phyloP scores from a whole-genome alignment of 1,139 yeast species.

The Hemisphaericaspora subhashii region DNA sequence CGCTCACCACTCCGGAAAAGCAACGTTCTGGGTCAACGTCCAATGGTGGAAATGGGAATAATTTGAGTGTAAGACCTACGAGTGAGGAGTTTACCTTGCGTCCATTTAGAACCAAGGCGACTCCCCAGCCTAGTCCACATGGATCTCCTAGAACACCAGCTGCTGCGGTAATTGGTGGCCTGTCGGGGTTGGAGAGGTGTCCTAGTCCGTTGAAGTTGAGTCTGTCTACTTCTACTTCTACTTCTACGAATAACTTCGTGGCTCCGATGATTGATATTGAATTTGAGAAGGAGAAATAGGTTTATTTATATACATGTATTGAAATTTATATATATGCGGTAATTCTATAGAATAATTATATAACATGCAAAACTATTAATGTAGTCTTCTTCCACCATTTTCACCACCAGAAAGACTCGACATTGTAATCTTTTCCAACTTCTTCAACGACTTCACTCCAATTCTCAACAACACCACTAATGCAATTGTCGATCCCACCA shows the following conservation, averaged over 20 bases:
- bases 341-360: neutral
- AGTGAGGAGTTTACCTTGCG: conserved; percentile 38
- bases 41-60: neutral
- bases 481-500: conserved; percentile 27
- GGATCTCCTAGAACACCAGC: conserved; percentile 33
- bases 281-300: neutral
- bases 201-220: conserved; percentile 1
- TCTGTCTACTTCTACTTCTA: conserved; percentile 15
- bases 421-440: conserved; percentile 44
- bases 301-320: neutral
- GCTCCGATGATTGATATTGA: conserved; percentile 33
- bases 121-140: conserved; percentile 44
- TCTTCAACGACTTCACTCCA: conserved; percentile 31
- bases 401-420: conserved; percentile 21
- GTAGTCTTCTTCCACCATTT: conserved; percentile 1
- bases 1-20: no score
- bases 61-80: no score
- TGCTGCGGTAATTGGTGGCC: no score
- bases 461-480: conserved; percentile 26
- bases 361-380: neutral
- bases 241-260: conserved; percentile 28
- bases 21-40: neutral
- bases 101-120: conserved; percentile 43
- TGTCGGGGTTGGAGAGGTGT: neutral
- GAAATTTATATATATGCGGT: neutral